Base-by-base conservation (phyloP, 352 stramenopile species). In the Phytophthora cryptogea region DNA sequence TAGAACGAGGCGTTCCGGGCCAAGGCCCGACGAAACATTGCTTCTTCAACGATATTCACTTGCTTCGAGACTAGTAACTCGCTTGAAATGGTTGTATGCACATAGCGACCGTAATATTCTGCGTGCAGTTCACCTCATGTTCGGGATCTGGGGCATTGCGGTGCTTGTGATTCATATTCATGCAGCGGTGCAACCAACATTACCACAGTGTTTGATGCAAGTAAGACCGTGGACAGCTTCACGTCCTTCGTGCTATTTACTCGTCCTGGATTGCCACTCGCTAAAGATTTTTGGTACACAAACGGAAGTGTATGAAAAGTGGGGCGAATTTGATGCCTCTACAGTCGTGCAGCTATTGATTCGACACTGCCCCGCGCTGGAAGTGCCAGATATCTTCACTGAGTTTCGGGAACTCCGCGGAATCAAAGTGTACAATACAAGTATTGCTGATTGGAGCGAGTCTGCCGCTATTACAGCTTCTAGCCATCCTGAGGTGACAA, bases 361-460 rank as follows among this genome's bases (percentile, higher is more conserved):
- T 55, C 60, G 63, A 7, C 71, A 83, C 53, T 83, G 71, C 32
- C 45, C 60, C 2, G 11, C 41, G 4, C 23, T 83, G 0, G 60
- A 69, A 36, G 57, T 83, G 4, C 61, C 70, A 1, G 5, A 59
- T 8, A 45, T 54, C n/a, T 44, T 83, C 26, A 39, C 44, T 6
- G 14, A 56, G 2, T 80, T 80, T 28, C 32, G 9, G 3, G 52
- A 43, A 10, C 56, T 83, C 4, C 60, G 54, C 8, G 70, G 54
- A 1, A 37, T 80, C 39, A 75, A 80, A 54, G 43, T 77, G 2
- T 79, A 79, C 59, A 83, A 83, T 16, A 61, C 61, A 14, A 77
- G 68, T 4, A 53, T 83, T 28, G 8, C 27, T 0, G 46, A 65
- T 3, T 83, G 74, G 74, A 28, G 17, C 0, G 35, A 36, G 0